These are phyloP conservation scores for Glycine soja DNA, from an alignment of 306 rosid genomes.

Conservation along the genomic window DNA sequence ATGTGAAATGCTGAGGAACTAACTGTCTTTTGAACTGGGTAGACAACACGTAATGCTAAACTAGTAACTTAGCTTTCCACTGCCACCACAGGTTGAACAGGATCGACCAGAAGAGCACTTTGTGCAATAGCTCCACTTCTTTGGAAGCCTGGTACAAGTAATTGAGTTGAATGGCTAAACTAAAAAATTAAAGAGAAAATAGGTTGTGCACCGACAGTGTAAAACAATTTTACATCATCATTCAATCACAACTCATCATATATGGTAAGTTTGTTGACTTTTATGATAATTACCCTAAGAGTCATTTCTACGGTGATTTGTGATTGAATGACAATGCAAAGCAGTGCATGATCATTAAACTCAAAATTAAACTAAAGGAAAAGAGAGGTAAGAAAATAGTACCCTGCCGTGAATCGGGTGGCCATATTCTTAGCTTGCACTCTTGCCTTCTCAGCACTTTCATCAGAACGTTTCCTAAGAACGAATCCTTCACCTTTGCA, in stretches of 20 bases:
- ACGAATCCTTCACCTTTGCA: slow-evolving; percentile 98
- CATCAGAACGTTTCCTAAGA: slow-evolving; percentile 76
- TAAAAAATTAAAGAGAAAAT: slow-evolving; percentile 20
- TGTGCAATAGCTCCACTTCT: slow-evolving; percentile 97
- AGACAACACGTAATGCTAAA: slow-evolving; percentile 34
- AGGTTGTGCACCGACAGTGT: no score
- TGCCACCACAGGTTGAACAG: slow-evolving; percentile 79
- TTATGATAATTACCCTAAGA: no score
- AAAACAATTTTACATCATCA: no score
- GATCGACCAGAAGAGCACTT: slow-evolving; percentile 87
- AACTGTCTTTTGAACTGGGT: background rate
- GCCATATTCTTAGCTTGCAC: slow-evolving; percentile 73
- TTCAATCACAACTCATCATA: no score
- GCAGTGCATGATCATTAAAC: no score
- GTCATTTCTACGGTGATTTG: no score
- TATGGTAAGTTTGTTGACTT: no score
- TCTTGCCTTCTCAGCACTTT: slow-evolving; percentile 81
- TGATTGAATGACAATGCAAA: no score
- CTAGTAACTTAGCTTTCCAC: slow-evolving; percentile 72
- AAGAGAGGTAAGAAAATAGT: slow-evolving; percentile 36
- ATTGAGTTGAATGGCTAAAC: slow-evolving; percentile 35
- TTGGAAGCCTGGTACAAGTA: slow-evolving; percentile 76
- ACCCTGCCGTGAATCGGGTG: slow-evolving; percentile 89
- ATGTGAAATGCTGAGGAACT: slow-evolving; percentile 5
- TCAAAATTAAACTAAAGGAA: slow-evolving; percentile 3